A percentile compares a stretch with the other conserved stretches of the same genome.
Conservation (phyloP, 1,284 basidiomycete species). For the Ustilago curta region DNA sequence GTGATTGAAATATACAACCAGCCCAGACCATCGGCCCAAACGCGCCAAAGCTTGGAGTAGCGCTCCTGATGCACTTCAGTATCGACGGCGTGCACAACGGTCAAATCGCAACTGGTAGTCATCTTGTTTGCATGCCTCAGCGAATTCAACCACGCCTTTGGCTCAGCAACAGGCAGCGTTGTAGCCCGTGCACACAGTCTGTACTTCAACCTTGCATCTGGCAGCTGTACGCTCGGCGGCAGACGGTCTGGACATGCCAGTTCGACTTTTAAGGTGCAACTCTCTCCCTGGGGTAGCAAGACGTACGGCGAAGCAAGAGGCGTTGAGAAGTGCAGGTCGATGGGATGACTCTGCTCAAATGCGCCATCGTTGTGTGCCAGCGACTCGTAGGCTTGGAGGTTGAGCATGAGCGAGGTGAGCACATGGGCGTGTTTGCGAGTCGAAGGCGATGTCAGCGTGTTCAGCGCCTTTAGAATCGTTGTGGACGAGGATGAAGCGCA, state of each 20-base stretch:
- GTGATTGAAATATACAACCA: slow-evolving; percentile 11
- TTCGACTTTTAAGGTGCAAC: slow-evolving; percentile 11
- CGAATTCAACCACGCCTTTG: background rate
- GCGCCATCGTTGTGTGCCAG: slow-evolving; percentile 19
- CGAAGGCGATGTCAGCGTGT: slow-evolving; percentile 1
- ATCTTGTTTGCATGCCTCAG: slow-evolving; percentile 1
- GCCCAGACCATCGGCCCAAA: slow-evolving; percentile 8
- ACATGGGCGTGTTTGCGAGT: background rate
- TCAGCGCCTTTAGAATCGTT: slow-evolving; percentile 2
- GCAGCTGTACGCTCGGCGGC: slow-evolving; percentile 23
- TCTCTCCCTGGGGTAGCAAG: slow-evolving; percentile 1
- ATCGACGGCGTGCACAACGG: slow-evolving; percentile 4
- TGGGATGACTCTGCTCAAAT: slow-evolving; percentile 19
- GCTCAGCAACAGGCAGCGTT: background rate
- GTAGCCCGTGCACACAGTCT: slow-evolving; percentile 13
- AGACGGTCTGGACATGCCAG: background rate
- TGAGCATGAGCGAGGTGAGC: slow-evolving; percentile 11
- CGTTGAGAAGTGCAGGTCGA: slow-evolving; percentile 6
- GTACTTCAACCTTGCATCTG: slow-evolving; percentile 16
- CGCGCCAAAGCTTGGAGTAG: slow-evolving; percentile 9
- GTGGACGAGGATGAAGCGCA: background rate
- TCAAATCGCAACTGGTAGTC: background rate
- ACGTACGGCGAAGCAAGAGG: background rate
- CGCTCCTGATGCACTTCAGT: background rate
- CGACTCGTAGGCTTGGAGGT: slow-evolving; percentile 15